A percentile compares a stretch with the other conserved stretches of the same genome.
Evolutionary conservation across 2,329 filamentous ascomycete species (phyloP).

Genomic region (Neonectria neomacrospora): DNA sequence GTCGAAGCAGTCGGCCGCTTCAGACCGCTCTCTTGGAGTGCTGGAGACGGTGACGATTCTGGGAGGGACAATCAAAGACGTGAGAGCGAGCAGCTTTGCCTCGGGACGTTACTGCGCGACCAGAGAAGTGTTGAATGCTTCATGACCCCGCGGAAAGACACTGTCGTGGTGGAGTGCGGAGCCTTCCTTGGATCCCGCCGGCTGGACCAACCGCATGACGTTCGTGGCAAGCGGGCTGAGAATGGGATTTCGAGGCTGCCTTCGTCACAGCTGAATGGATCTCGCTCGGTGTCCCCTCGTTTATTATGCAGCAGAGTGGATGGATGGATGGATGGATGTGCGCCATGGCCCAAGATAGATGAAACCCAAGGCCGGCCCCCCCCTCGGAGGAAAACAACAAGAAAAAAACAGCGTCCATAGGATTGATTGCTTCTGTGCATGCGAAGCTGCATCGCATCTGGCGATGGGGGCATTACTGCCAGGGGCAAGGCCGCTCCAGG

Average conservation of each 20-base stretch:
- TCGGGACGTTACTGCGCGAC: neutral
- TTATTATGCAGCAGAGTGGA: conserved; percentile 39
- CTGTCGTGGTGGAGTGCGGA: neutral
- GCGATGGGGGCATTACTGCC: conserved; percentile 1
- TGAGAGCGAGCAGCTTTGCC: neutral
- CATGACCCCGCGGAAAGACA: neutral
- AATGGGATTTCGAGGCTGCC: neutral
- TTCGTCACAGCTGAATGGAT: neutral
- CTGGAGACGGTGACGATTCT: neutral
- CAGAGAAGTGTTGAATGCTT: neutral
- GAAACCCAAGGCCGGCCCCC: no score
- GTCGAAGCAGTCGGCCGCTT: conserved; percentile 29
- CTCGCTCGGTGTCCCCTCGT: conserved; percentile 24
- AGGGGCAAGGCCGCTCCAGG: neutral
- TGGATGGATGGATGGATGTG: conserved; percentile 21
- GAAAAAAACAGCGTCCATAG: neutral
- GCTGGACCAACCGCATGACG: neutral
- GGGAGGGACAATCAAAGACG: neutral
- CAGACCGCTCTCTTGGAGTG: conserved; percentile 37
- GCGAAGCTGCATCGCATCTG: conserved; percentile 5
- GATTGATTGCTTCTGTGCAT: conserved; percentile 4
- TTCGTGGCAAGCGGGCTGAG: neutral
- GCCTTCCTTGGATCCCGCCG: neutral
- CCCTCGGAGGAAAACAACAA: neutral
- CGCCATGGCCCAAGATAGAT: conserved; percentile 25